Evolutionary conservation across 768 basidiomycete genomes (phyloP).

Genomic region (Mycena polygramma): DNA sequence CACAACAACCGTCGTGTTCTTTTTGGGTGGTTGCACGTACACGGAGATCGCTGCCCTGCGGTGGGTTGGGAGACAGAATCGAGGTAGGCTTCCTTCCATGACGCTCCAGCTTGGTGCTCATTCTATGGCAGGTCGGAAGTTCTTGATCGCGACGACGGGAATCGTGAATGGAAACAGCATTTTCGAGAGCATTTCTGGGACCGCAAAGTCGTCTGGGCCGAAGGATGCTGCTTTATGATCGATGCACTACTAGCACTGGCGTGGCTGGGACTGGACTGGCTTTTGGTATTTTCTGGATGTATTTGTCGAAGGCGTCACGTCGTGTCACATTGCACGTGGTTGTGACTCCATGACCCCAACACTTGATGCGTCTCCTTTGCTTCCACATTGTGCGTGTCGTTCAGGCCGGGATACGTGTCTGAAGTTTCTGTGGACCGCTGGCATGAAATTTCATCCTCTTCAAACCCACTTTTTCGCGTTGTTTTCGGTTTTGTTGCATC

Average conservation of each 20-base stretch:
- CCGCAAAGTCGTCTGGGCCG: constrained; percentile 47
- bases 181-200: constrained; percentile 74
- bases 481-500: constrained; percentile 10
- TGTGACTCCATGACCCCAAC: neutral
- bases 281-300: no score
- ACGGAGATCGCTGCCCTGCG: constrained; percentile 96
- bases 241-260: no score
- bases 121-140: constrained; percentile 75
- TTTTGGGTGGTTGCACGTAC: constrained; percentile 97
- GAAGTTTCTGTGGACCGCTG: neutral
- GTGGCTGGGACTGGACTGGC: no score
- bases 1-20: constrained; percentile 93
- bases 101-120: constrained; percentile 22
- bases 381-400: no score
- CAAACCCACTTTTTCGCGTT: neutral
- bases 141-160: constrained; percentile 92
- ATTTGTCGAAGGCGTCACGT: neutral
- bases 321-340: neutral
- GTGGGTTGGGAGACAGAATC: constrained; percentile 90
- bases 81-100: constrained; percentile 62
- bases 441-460: no score
- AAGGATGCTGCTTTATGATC: constrained; percentile 60
- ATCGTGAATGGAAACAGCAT: constrained; percentile 86
- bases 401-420: neutral
- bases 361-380: neutral